These are phyloP conservation scores for Pterocarpus macrocarpus DNA, from an alignment of 306 rosid genomes.

Conservation along the genomic window DNA sequence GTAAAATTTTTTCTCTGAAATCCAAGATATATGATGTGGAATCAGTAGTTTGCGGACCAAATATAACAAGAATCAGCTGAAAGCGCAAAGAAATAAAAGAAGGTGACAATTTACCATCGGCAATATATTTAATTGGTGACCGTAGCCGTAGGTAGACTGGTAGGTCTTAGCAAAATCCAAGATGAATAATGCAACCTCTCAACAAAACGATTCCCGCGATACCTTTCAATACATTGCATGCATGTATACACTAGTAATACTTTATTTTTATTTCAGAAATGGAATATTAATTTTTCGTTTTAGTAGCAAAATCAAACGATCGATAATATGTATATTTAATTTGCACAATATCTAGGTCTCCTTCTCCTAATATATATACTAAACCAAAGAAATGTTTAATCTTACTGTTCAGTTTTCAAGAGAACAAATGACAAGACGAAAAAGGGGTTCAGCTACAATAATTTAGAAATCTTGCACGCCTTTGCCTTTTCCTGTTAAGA, in stretches of 20 bases:
- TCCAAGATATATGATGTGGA: constrained; percentile 20
- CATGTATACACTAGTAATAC: not conserved
- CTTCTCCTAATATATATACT: not conserved
- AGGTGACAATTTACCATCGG: constrained; percentile 1
- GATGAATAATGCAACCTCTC: constrained; percentile 10
- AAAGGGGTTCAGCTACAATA: not conserved
- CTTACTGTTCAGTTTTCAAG: not conserved
- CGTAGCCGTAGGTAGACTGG: not conserved
- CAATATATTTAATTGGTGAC: not conserved
- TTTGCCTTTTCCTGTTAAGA: not conserved
- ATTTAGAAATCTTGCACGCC: not conserved
- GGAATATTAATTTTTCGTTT: not conserved
- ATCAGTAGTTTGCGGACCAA: constrained; percentile 27
- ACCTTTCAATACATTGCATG: not conserved
- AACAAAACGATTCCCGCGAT: constrained; percentile 24
- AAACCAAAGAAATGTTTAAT: not conserved
- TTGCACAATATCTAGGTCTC: no score
- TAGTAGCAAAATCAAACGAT: not conserved
- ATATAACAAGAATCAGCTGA: constrained; percentile 39
- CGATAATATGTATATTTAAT: not conserved
- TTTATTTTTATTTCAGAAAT: not conserved
- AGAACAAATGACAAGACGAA: not conserved
- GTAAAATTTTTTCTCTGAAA: not conserved
- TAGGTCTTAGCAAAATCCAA: not conserved
- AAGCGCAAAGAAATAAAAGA: constrained; percentile 27